Evolutionary conservation across 2,329 filamentous ascomycete genomes (phyloP).

Genomic region (Aaosphaeria pasadenensis): DNA sequence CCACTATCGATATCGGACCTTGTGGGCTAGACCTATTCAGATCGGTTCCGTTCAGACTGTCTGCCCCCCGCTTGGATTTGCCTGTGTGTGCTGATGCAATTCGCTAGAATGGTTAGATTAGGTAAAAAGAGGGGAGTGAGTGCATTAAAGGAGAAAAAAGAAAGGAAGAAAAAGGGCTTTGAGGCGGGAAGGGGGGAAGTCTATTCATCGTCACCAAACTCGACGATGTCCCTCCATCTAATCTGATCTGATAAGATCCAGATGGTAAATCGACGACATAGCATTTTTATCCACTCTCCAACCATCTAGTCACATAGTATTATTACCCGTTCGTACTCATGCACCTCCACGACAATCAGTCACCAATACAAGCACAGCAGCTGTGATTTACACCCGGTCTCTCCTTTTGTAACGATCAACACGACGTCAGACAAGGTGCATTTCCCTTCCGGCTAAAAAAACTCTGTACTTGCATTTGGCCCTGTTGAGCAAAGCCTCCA

Average conservation of each 20-base stretch:
- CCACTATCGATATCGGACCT: too few relatives aligned
- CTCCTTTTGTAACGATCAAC: conserved; percentile 8
- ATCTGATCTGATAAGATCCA: conserved; percentile 2
- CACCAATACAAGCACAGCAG: not conserved
- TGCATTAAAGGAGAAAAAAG: not conserved
- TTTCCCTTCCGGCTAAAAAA: conserved; percentile 22
- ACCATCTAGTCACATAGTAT: too few relatives aligned
- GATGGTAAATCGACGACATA: not conserved
- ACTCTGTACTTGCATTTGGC: conserved; percentile 3
- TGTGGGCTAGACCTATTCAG: too few relatives aligned
- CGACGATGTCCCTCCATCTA: not conserved
- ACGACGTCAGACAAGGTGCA: conserved; percentile 14
- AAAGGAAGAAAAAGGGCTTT: not conserved
- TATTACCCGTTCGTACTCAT: too few relatives aligned
- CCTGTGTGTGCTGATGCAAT: too few relatives aligned
- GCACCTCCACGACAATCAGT: too few relatives aligned
- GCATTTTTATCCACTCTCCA: too few relatives aligned
- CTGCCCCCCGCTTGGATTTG: too few relatives aligned
- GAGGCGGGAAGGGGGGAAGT: not conserved
- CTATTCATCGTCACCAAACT: not conserved
- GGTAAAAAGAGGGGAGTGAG: too few relatives aligned
- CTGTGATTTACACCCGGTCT: conserved; percentile 1
- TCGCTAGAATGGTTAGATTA: too few relatives aligned
- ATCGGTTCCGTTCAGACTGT: too few relatives aligned
- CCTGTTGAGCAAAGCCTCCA: conserved; percentile 9